phyloP scores from a whole-genome alignment of 352 stramenopile genomes.

The Globisporangium sylvaticum region DNA sequence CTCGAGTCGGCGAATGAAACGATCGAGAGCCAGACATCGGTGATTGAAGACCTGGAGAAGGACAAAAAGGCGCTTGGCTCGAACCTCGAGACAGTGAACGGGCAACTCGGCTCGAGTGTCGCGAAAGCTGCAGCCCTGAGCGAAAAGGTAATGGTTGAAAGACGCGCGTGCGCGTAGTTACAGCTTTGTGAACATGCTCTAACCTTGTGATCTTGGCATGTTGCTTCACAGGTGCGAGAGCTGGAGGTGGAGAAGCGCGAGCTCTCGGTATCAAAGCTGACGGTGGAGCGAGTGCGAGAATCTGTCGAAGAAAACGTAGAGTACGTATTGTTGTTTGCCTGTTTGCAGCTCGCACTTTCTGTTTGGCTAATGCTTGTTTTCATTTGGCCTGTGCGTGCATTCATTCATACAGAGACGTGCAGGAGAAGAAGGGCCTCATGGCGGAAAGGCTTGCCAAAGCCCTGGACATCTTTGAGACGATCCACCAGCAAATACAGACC shows the following conservation, averaged over 20 bases:
- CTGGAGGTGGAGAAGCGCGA: conserved; percentile 1
- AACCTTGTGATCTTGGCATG: background rate
- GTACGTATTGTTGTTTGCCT: background rate
- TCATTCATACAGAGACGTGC: background rate
- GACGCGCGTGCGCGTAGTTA: background rate
- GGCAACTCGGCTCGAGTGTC: background rate
- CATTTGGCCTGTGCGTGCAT: background rate
- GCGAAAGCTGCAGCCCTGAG: background rate
- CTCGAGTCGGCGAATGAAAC: background rate
- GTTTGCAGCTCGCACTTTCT: background rate
- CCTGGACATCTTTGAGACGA: conserved; percentile 4
- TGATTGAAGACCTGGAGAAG: background rate
- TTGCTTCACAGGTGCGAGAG: background rate
- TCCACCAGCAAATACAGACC: conserved; percentile 1
- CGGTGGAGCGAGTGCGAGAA: background rate
- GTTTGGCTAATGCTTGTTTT: background rate
- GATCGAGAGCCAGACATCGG: background rate
- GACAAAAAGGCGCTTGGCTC: background rate
- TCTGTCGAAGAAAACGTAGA: background rate
- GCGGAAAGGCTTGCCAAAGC: background rate
- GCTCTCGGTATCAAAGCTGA: background rate
- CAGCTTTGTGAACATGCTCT: background rate
- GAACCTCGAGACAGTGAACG: background rate
- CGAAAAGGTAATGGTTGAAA: background rate
- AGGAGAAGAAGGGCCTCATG: background rate